Base-by-base conservation (phyloP, 768 basidiomycete genomes). In the Dacryopinax primogenitus region DNA sequence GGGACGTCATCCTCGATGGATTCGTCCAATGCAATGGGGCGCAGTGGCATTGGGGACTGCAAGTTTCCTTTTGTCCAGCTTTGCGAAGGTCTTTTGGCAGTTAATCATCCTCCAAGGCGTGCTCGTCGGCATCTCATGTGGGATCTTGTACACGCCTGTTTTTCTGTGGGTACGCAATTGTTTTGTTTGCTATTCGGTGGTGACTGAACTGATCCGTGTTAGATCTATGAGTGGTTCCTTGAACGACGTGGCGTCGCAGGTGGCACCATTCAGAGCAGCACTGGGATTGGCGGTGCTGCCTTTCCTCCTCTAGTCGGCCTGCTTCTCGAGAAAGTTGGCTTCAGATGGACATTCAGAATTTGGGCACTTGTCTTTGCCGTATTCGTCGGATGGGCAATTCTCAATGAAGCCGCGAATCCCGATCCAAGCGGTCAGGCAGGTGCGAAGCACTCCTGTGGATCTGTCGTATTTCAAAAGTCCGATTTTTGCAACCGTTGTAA, bases 271-370 rank as follows among this genome's bases (percentile, higher is more conserved):
- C 39, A 37, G 30, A 28, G 30, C 30, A 32, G 63, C 26, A 23
- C 26, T 12, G 63, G 35, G 3, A 21, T 44, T 15, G 63, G 63
- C 2, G 63, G 63, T 44, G 63, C 63, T 12, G 9, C 45, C 3
- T 44, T 64, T 44, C 63, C 63, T 15, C 36, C 23, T 3, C 35
- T 64, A 4, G 45, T 64, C 21, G 32, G 32, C 7, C 41, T 64
- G 6, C 37, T 63, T 9, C 45, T 66, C 18, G 63, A 47, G 11
- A 18, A 21, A 2, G 33, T 62, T 33, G 66, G 66, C 3, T 47
- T 63, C 9, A 16, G 63, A 33, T 66, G 66, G 66, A 63, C 66
- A 16, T 45, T 66, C 23, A 6, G 66, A 3, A 66, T 66, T 28
- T 64, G 62, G 63, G 63, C 66, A 33, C 11, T 34, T 6, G 21